Evolutionary conservation across 2,329 filamentous ascomycete species (phyloP).

Genomic region (Hymenoscyphus fraxineus): DNA sequence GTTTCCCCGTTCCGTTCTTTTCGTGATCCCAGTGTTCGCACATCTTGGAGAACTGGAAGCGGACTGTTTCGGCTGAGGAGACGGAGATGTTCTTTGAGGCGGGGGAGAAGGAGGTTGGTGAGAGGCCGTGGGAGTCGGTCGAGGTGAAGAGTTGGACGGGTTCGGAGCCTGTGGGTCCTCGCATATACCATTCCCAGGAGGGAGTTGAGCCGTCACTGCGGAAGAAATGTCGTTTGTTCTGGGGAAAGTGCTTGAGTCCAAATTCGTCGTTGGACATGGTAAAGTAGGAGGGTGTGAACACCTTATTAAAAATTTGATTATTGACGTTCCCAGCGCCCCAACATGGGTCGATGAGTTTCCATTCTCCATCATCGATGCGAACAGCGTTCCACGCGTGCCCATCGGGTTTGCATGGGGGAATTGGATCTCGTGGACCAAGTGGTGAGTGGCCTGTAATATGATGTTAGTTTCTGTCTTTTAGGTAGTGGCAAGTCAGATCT

Average conservation of each 20-base stretch:
- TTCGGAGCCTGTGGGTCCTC: conserved; percentile 52
- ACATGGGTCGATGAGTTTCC: conserved; percentile 89
- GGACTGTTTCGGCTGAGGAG: conserved; percentile 54
- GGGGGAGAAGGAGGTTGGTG: conserved; percentile 59
- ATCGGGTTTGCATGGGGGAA: conserved; percentile 59
- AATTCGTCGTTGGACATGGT: conserved; percentile 71
- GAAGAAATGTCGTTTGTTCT: conserved; percentile 65
- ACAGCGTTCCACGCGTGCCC: conserved; percentile 94
- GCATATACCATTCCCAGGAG: conserved; percentile 79
- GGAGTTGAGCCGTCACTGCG: conserved; percentile 65
- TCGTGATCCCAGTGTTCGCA: conserved; percentile 83
- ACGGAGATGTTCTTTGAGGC: conserved; percentile 56
- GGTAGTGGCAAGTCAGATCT: background rate
- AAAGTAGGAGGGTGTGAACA: conserved; percentile 63
- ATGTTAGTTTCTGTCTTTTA: background rate
- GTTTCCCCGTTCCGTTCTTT: conserved; percentile 60
- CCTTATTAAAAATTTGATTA: conserved; percentile 56
- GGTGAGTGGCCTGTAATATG: conserved; percentile 55
- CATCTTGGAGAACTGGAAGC: conserved; percentile 75
- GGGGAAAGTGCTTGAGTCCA: conserved; percentile 74
- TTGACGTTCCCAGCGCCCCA: conserved; percentile 82
- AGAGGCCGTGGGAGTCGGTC: conserved; percentile 49
- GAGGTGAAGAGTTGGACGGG: conserved; percentile 46
- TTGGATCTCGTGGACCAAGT: conserved; percentile 57
- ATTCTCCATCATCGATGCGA: conserved; percentile 76